phyloP scores from a whole-genome alignment of 2,329 filamentous ascomycete genomes.

The Alternaria brassicicola region DNA sequence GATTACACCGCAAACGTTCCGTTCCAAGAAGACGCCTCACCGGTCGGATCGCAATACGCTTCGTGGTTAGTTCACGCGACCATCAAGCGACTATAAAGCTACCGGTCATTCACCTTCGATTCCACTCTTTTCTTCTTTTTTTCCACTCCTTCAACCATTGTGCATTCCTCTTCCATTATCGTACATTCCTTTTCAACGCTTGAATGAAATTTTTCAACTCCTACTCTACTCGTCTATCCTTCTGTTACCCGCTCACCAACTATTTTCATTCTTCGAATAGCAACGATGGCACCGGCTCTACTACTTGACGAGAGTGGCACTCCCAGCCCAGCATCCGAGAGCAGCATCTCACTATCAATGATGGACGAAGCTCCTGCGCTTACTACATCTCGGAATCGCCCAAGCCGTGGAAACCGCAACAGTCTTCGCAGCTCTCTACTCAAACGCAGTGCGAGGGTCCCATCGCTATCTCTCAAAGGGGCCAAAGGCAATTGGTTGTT shows the following conservation, averaged over 20 bases:
- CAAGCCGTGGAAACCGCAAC: background rate
- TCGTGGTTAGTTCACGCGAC: conserved; percentile 11
- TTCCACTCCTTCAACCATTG: background rate
- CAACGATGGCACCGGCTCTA: conserved; percentile 12
- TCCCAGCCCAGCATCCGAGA: background rate
- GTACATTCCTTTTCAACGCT: background rate
- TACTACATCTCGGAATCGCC: background rate
- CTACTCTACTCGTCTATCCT: background rate
- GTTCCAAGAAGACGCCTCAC: conserved; percentile 12
- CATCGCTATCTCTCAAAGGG: conserved; percentile 57
- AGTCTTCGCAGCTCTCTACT: conserved; percentile 45
- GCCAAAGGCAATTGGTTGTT: conserved; percentile 58
- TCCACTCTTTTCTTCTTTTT: background rate
- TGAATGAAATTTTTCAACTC: background rate
- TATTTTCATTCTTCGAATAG: background rate
- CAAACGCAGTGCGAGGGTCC: conserved; percentile 58
- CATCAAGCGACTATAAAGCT: conserved; percentile 25
- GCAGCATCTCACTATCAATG: background rate
- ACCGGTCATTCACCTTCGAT: background rate
- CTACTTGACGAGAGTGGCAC: conserved; percentile 8
- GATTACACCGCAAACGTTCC: conserved; percentile 16
- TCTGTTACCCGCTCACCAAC: background rate
- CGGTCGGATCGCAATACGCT: conserved; percentile 9
- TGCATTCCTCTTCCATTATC: background rate
- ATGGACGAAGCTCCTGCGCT: background rate